Base-by-base conservation (phyloP, 257 asterid genomes). In the Orobanche coerulescens region DNA sequence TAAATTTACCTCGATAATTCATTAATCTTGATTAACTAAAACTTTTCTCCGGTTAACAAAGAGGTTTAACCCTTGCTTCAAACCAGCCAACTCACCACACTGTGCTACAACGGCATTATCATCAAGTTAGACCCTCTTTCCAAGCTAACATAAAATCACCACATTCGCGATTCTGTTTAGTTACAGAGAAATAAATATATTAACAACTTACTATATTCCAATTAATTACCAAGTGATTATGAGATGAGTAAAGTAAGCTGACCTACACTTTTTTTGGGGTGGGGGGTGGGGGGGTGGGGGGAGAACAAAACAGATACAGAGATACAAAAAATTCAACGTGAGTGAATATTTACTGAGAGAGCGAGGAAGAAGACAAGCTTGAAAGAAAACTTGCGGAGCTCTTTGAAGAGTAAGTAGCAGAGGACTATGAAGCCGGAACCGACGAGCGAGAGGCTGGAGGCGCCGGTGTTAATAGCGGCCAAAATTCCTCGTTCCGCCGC, bases 291-390 rank as follows among this genome's bases (percentile, higher is more conserved):
- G 3, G 3, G 36, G 3, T 30, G 36, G 36, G 25, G 30, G 61
- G 52, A 30, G 20, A 31, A 52, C 9, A 20, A 59, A 15, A 40
- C 12, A n/a, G 4, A 31, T 9, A 15, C 9, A 50, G 53, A 13
- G 56, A 6, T 15, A 36, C 37, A 26, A 12, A 11, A 28, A 40
- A 20, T 1, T 36, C 5, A 68, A 26, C 18, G 61, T 11, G 44
- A 10, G 18, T 33, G 40, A 25, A 19, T n/a, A 63, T 81, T 64
- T 58, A 93, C 99, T 2, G 99, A 86, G 66, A 93, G 84, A 22
- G 99, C 97, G 72, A 93, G 99, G 84, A 76, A 93, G 85, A 93
- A 93, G 67, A 93, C 97, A 49, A 93, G 99, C 78, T 93, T 93
- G 87, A 93, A 93, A 67, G 95, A 93, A 72, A 93, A 89, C 84